These are phyloP conservation scores for Bertia moriformis DNA, from an alignment of 2,329 filamentous ascomycete genomes.

Conservation along the genomic window DNA sequence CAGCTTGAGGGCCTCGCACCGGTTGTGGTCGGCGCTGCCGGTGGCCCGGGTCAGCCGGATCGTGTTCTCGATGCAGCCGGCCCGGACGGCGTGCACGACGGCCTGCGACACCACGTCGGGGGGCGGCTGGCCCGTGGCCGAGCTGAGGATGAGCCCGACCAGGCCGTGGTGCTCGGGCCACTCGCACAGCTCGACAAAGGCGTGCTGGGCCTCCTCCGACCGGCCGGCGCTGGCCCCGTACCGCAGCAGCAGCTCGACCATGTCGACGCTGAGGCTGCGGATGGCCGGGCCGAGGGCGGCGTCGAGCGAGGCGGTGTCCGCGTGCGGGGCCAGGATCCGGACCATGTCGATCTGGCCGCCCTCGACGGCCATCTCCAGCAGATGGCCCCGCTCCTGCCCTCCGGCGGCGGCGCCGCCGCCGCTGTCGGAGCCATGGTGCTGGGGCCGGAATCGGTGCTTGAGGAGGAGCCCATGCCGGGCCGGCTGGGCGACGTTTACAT, in stretches of 20 bases:
- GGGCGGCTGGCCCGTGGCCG: constrained; percentile 29
- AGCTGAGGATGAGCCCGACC: constrained; percentile 30
- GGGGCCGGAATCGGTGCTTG: constrained; percentile 30
- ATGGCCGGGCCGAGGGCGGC: constrained; percentile 32
- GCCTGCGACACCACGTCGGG: constrained; percentile 27
- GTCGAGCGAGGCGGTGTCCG: constrained; percentile 33
- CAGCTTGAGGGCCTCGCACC: constrained; percentile 32
- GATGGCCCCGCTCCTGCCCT: constrained; percentile 33
- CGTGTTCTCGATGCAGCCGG: constrained; percentile 34
- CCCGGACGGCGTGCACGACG: constrained; percentile 33
- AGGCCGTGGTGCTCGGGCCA: constrained; percentile 28
- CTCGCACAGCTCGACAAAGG: constrained; percentile 34
- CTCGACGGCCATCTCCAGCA: constrained; percentile 34
- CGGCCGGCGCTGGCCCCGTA: constrained; percentile 35
- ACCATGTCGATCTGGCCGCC: constrained; percentile 35
- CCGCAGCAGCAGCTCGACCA: constrained; percentile 30
- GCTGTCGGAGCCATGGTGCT: no score
- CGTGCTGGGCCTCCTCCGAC: constrained; percentile 32
- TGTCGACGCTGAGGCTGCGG: constrained; percentile 21
- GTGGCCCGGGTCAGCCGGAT: constrained; percentile 32
- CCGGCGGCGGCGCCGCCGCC: constrained; percentile 27
- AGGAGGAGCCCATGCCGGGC: constrained; percentile 31
- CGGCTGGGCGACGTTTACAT: constrained; percentile 26
- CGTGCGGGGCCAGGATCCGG: constrained; percentile 34
- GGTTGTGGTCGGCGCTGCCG: constrained; percentile 35